Evolutionary conservation across 1,139 yeast species (phyloP).

Genomic region (Saccharomyces hybrid): DNA sequence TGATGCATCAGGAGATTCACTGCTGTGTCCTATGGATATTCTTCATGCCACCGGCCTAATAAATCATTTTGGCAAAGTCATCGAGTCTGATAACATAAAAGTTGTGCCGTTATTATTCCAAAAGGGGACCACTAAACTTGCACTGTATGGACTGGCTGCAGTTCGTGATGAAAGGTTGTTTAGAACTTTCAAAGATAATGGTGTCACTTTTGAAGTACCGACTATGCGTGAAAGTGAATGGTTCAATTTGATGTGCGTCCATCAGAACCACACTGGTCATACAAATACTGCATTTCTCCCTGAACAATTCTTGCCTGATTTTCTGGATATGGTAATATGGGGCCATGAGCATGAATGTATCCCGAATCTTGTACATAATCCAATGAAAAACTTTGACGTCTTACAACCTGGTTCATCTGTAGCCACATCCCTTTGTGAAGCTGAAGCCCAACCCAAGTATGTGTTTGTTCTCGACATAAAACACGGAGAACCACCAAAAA

Average conservation of each 20-base stretch:
- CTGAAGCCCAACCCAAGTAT: slow-evolving; percentile 70
- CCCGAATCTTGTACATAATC: slow-evolving; percentile 60
- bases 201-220: slow-evolving; percentile 74
- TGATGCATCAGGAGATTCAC: slow-evolving; percentile 85
- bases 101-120: slow-evolving; percentile 74
- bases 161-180: slow-evolving; percentile 85
- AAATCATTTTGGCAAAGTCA: slow-evolving; percentile 83
- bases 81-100: slow-evolving; percentile 65
- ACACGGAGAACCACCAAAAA: slow-evolving; percentile 45
- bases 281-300: slow-evolving; percentile 78
- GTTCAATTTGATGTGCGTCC: slow-evolving; percentile 86
- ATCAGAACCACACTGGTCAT: slow-evolving; percentile 81
- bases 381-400: slow-evolving; percentile 65
- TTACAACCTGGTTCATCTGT: slow-evolving; percentile 93
- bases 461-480: slow-evolving; percentile 64
- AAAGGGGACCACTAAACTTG: slow-evolving; percentile 75
- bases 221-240: slow-evolving; percentile 51
- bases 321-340: slow-evolving; percentile 82
- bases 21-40: slow-evolving; percentile 83
- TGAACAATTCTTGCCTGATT: slow-evolving; percentile 73
- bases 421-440: slow-evolving; percentile 83
- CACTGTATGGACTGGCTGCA: slow-evolving; percentile 83
- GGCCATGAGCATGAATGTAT: slow-evolving; percentile 98
- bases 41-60: slow-evolving; percentile 74
- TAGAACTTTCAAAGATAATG: slow-evolving; percentile 72